Evolutionary conservation across 306 rosid species (phyloP).

Genomic region (Acacia confusa): DNA sequence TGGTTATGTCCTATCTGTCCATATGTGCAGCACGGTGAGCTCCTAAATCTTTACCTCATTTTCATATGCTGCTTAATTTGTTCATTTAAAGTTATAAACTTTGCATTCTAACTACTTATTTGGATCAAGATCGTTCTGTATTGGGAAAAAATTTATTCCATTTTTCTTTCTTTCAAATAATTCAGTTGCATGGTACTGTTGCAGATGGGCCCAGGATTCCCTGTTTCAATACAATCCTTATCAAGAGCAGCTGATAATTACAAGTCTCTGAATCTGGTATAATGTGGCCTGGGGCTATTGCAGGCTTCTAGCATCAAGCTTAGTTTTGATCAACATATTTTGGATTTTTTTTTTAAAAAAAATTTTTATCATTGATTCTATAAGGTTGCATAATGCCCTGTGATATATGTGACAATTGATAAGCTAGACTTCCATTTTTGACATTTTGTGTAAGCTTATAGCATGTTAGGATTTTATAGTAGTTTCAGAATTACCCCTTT

Average conservation of each 20-base stretch:
- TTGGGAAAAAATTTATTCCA: background rate
- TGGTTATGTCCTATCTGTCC: conserved; percentile 84
- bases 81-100: conserved; percentile 20
- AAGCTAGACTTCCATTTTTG: conserved; percentile 7
- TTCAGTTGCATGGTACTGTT: conserved; percentile 19
- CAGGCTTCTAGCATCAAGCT: conserved; percentile 18
- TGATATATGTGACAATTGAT: conserved; percentile 33
- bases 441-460: conserved; percentile 7
- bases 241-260: conserved; percentile 92
- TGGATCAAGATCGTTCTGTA: background rate
- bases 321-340: conserved; percentile 25
- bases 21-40: conserved; percentile 92
- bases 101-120: background rate
- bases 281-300: conserved; percentile 25
- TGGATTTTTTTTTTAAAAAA: background rate
- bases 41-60: conserved; percentile 17
- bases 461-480: conserved; percentile 22
- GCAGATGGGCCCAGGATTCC: conserved; percentile 94
- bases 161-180: conserved; percentile 6
- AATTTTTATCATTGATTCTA: conserved; percentile 30
- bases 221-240: conserved; percentile 81
- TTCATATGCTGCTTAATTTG: conserved; percentile 7
- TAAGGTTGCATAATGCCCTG: conserved; percentile 3
- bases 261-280: conserved; percentile 61
- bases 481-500: conserved; percentile 21